Evolutionary conservation across 768 basidiomycete genomes (phyloP).

Genomic region (Mycena amicta): DNA sequence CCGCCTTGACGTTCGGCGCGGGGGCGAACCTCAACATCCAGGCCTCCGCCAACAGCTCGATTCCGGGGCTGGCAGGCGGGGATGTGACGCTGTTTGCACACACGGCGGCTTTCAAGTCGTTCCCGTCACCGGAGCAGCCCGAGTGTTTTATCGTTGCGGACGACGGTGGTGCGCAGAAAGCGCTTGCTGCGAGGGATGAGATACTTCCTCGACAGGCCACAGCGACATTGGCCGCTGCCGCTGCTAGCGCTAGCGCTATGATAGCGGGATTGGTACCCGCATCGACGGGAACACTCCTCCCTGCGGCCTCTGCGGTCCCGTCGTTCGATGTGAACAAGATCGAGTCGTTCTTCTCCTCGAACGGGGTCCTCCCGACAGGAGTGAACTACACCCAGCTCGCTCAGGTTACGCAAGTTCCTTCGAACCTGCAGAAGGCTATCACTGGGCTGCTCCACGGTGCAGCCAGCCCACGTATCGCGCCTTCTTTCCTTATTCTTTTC

Average conservation of each 20-base stretch:
- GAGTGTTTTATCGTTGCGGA: slow-evolving; percentile 11
- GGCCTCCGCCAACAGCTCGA: not conserved
- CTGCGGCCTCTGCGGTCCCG: slow-evolving; percentile 1
- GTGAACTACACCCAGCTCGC: slow-evolving; percentile 14
- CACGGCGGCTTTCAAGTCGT: not conserved
- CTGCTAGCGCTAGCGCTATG: not conserved
- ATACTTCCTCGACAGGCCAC: not conserved
- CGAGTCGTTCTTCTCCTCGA: slow-evolving; percentile 5
- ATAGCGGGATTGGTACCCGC: not conserved
- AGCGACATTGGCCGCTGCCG: not conserved
- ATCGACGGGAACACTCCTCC: slow-evolving; percentile 6
- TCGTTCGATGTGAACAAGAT: slow-evolving; percentile 7
- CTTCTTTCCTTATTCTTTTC: not conserved
- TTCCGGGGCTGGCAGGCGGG: not conserved
- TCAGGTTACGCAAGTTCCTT: slow-evolving; percentile 4
- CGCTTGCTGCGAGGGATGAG: not conserved
- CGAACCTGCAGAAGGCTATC: not conserved
- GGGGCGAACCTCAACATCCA: slow-evolving; percentile 4
- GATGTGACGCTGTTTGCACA: not conserved
- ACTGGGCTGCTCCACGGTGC: not conserved
- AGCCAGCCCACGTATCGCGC: not conserved
- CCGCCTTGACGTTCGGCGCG: slow-evolving; percentile 9
- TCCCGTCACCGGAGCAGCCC: not conserved
- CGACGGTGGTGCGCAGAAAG: not conserved
- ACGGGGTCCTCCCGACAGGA: slow-evolving; percentile 4